These are phyloP conservation scores for Emmonsia crescens DNA, from an alignment of 2,329 filamentous ascomycete genomes.

Conservation along the genomic window DNA sequence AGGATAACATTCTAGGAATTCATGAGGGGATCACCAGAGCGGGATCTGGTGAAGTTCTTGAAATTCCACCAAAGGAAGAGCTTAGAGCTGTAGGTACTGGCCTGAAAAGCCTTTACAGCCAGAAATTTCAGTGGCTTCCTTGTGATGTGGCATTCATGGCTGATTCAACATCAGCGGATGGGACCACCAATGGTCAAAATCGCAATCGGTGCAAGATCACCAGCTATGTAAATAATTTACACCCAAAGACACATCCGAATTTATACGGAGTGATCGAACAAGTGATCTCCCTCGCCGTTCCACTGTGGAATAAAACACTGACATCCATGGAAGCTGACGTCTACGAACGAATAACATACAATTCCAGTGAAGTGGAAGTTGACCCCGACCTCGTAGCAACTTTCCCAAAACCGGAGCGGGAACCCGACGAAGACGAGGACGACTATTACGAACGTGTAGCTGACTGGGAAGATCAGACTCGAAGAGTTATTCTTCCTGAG, in stretches of 20 bases:
- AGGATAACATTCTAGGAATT: slow-evolving; percentile 12
- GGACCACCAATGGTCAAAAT: not conserved
- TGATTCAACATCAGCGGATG: slow-evolving; percentile 7
- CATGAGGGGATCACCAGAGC: slow-evolving; percentile 17
- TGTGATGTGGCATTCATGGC: slow-evolving; percentile 22
- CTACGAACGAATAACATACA: not conserved
- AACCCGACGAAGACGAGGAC: slow-evolving; percentile 7
- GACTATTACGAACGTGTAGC: slow-evolving; percentile 4
- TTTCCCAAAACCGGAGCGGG: slow-evolving; percentile 8
- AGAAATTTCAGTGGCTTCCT: slow-evolving; percentile 37
- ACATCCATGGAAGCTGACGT: slow-evolving; percentile 7
- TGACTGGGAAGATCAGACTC: slow-evolving; percentile 6
- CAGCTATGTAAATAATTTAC: slow-evolving; percentile 34
- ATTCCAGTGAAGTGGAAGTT: slow-evolving; percentile 7
- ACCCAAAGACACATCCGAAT: slow-evolving; percentile 21
- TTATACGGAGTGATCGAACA: slow-evolving; percentile 27
- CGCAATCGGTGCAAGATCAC: slow-evolving; percentile 18
- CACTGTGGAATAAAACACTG: slow-evolving; percentile 25
- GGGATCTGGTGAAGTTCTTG: slow-evolving; percentile 14
- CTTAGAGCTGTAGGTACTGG: not conserved
- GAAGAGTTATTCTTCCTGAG: slow-evolving; percentile 10
- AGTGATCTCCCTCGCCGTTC: slow-evolving; percentile 22
- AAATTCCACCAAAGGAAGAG: slow-evolving; percentile 6
- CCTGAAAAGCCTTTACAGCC: slow-evolving; percentile 12
- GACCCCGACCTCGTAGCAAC: slow-evolving; percentile 11